Percentiles rank a stretch among this genome's conserved stretches.
Evolutionary conservation across 1,284 basidiomycete species (phyloP).

Genomic region (Boletus sp.): DNA sequence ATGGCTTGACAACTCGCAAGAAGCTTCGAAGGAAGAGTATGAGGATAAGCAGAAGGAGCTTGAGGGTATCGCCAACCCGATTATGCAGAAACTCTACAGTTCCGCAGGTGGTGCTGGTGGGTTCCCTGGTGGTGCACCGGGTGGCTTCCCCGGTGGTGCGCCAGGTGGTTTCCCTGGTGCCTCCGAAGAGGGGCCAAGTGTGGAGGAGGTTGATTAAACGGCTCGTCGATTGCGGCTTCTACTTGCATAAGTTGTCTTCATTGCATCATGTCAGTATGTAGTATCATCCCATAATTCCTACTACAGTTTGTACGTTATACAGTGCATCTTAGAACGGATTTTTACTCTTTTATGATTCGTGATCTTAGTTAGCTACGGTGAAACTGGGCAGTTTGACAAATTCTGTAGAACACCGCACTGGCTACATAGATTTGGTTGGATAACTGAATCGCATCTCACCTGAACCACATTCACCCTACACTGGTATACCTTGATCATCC

Average conservation of each 20-base stretch:
- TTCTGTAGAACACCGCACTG: too few species aligned
- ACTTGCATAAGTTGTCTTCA: conserved; percentile 20
- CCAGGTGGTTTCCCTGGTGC: conserved; percentile 54
- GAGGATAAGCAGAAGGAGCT: conserved; percentile 95
- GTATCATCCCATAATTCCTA: conserved; percentile 32
- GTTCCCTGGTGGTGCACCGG: conserved; percentile 48
- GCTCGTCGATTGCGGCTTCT: conserved; percentile 6
- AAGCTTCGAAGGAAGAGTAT: conserved; percentile 96
- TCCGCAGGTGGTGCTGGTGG: conserved; percentile 59
- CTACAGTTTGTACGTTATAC: conserved; percentile 33
- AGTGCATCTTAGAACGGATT: conserved; percentile 32
- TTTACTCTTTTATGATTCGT: not conserved
- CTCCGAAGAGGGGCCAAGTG: conserved; percentile 77
- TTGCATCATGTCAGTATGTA: conserved; percentile 31
- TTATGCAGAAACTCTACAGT: conserved; percentile 91
- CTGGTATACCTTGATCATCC: not conserved
- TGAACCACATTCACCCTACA: not conserved
- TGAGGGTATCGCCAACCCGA: conserved; percentile 86
- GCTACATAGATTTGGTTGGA: conserved; percentile 2
- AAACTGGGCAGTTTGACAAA: too few species aligned
- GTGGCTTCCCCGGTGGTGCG: conserved; percentile 48
- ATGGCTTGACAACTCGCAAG: conserved; percentile 88
- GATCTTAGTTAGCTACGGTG: too few species aligned
- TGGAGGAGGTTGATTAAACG: conserved; percentile 81
- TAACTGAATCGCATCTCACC: not conserved